Evolutionary conservation across 2,329 filamentous ascomycete genomes (phyloP).

Genomic region (Torrubiellomyces zombiae): DNA sequence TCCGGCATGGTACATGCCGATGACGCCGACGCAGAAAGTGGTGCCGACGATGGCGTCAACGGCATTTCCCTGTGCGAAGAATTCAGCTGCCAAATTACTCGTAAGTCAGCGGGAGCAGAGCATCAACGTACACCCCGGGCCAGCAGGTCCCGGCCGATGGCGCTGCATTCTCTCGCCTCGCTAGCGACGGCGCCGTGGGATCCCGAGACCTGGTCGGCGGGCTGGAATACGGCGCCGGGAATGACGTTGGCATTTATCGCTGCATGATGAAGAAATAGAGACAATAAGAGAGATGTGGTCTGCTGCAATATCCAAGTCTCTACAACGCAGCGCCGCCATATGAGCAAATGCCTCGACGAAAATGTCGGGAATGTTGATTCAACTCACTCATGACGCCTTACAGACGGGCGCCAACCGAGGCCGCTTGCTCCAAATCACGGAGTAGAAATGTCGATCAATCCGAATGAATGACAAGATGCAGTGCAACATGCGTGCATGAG

Average conservation of each 20-base stretch:
- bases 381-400: too few relatives aligned
- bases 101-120: background rate
- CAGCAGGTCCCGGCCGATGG: slow-evolving; percentile 49
- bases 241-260: slow-evolving; percentile 4
- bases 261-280: slow-evolving; percentile 2
- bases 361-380: too few relatives aligned
- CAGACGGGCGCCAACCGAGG: too few relatives aligned
- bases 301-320: too few relatives aligned
- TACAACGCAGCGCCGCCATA: too few relatives aligned
- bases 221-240: slow-evolving; percentile 9
- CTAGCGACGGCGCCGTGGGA: slow-evolving; percentile 49
- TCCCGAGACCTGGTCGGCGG: slow-evolving; percentile 6
- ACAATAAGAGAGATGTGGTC: too few relatives aligned
- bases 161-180: slow-evolving; percentile 51
- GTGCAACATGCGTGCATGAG: too few relatives aligned
- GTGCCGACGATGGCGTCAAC: slow-evolving; percentile 62
- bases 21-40: slow-evolving; percentile 57
- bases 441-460: too few relatives aligned
- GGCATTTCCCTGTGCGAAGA: slow-evolving; percentile 43
- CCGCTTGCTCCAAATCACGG: too few relatives aligned
- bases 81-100: background rate
- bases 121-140: slow-evolving; percentile 27
- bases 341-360: too few relatives aligned
- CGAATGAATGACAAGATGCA: too few relatives aligned
- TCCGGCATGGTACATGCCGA: slow-evolving; percentile 64